Evolutionary conservation across 1,139 yeast genomes (phyloP), one percentile per base, ranked within the genome.

Genomic region (Debaryomycetaceae sp.): DNA sequence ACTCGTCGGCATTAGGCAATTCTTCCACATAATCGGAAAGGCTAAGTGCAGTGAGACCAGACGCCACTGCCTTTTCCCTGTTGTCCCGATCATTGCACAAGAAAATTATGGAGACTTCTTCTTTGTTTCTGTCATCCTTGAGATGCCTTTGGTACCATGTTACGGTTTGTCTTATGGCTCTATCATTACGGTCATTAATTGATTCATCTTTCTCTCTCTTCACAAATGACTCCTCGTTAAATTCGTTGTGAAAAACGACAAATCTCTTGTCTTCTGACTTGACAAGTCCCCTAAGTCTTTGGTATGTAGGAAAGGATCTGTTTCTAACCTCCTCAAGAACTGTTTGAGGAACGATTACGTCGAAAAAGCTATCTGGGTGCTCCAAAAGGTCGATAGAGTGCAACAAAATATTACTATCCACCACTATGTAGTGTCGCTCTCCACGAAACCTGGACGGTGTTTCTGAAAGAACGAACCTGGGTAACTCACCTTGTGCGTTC

Each of bases 321-420:
- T 89, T 90, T 51, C 90, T 80, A 17, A 91, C 97, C 64, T 95
- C 98, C 56, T 95, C 98, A 39, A 95, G 72, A 1, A 89, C 98
- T 3, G 96, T 86, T 63, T 95, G 99, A 2, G 98, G 97, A 13
- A 95, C 70, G 45, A 95, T 84, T 22, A 91, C 96, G 66, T 95
- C 98, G 58, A 78, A 84, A 59, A 95, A 89, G 46, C 88, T 84
- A 39, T 80, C 77, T 35, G 76, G 75, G 58, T 83, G 84, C 62
- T 95, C 99, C 49, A 95, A 69, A 50, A 93, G 68, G 63, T 93
- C 99, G 50, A 95, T 91, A 6, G 96, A 95, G 60, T 85, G 88
- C 48, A 93, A 71, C 2, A 89, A 86, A 49, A 93, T 84, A 60
- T 93, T 91, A 2, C 99, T 89, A 61, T 95, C 99, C 13, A 93